phyloP scores from a whole-genome alignment of 2,329 filamentous ascomycete species.

The Pestalotiopsis sp. region DNA sequence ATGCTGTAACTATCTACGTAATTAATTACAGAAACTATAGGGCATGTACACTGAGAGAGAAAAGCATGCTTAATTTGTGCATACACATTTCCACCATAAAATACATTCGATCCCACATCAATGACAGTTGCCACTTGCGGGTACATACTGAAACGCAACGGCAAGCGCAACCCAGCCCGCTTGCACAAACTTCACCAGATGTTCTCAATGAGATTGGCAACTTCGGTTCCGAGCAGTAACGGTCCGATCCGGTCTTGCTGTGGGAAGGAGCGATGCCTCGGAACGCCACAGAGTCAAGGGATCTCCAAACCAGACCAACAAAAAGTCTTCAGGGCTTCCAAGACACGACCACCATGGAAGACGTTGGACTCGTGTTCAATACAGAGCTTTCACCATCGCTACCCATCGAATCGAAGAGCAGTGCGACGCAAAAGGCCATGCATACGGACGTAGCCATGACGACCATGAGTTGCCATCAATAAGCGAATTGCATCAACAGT shows the following conservation, averaged over 20 bases:
- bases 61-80: too few species aligned
- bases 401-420: neutral
- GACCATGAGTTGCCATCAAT: neutral
- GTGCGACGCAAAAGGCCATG: neutral
- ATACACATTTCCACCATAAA: too few species aligned
- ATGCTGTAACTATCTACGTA: too few species aligned
- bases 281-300: constrained; percentile 18
- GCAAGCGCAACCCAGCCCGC: neutral
- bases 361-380: constrained; percentile 17
- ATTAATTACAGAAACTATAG: too few species aligned
- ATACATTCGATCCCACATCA: too few species aligned
- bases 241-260: constrained; percentile 10
- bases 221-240: neutral
- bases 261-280: constrained; percentile 5
- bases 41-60: too few species aligned
- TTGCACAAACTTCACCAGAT: neutral
- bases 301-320: constrained; percentile 19
- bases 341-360: constrained; percentile 20
- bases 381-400: constrained; percentile 19
- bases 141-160: neutral
- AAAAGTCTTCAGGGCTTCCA: constrained; percentile 21
- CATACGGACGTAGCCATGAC: neutral
- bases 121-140: too few species aligned
- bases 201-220: neutral
- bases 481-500: too few species aligned